These are phyloP conservation scores for Pseudognaphalium luteoalbum DNA, from an alignment of 129 eudicot species.

Conservation along the genomic window DNA sequence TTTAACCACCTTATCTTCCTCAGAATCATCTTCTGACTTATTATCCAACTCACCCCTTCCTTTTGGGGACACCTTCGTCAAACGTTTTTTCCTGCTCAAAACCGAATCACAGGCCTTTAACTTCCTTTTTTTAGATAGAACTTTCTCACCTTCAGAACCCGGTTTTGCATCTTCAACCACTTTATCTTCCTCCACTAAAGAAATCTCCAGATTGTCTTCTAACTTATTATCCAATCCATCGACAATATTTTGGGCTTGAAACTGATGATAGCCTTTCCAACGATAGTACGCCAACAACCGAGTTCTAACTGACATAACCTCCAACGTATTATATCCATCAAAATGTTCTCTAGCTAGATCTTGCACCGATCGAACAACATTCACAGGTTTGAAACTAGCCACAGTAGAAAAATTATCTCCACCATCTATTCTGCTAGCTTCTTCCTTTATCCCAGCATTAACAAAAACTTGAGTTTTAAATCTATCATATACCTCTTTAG, in stretches of 20 bases:
- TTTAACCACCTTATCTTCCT: slow-evolving; percentile 27
- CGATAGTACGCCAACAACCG: slow-evolving; percentile 61
- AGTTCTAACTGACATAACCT: slow-evolving; percentile 45
- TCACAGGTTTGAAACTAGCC: slow-evolving; percentile 46
- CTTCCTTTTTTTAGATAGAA: slow-evolving; percentile 35
- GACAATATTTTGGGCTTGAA: slow-evolving; percentile 19
- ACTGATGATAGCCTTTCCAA: slow-evolving; percentile 72
- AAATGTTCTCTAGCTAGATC: slow-evolving; percentile 53
- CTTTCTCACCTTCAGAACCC: slow-evolving; percentile 24
- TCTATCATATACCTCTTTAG: slow-evolving; percentile 36
- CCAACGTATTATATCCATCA: slow-evolving; percentile 40
- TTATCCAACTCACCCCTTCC: background rate
- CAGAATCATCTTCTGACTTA: slow-evolving; percentile 37
- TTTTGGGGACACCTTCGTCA: background rate
- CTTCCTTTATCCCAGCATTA: slow-evolving; percentile 58
- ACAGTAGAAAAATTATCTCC: slow-evolving; percentile 57
- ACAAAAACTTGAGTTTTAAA: slow-evolving; percentile 50
- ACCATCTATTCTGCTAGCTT: slow-evolving; percentile 49
- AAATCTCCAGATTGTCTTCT: slow-evolving; percentile 38
- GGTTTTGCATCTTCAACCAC: slow-evolving; percentile 24
- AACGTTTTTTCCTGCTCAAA: slow-evolving; percentile 17
- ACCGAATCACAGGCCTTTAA: slow-evolving; percentile 6
- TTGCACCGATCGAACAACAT: slow-evolving; percentile 42
- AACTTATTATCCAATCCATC: slow-evolving; percentile 30
- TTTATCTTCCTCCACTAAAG: slow-evolving; percentile 19